phyloP scores from a whole-genome alignment of 768 basidiomycete genomes.

The Daedaleopsis sinensis region DNA sequence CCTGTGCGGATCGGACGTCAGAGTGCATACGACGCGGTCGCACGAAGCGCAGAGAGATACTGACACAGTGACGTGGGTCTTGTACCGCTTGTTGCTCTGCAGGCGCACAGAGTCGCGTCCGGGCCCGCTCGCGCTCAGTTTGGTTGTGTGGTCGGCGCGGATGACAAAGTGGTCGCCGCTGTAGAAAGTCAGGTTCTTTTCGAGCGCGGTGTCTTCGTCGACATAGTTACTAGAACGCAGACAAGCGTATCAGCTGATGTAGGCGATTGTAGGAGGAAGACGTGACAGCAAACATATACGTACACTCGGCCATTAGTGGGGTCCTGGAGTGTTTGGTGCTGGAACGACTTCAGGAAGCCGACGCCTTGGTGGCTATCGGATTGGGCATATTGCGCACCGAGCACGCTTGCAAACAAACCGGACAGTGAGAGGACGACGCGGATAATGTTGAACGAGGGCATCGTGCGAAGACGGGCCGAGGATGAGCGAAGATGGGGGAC shows the following conservation, averaged over 20 bases:
- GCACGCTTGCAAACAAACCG: slow-evolving; percentile 19
- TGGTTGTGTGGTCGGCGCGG: slow-evolving; percentile 55
- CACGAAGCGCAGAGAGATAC: slow-evolving; percentile 18
- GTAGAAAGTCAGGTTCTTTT: slow-evolving; percentile 60
- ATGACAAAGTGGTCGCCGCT: slow-evolving; percentile 55
- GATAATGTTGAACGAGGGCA: too few species aligned
- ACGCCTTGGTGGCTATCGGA: slow-evolving; percentile 48
- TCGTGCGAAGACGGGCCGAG: too few species aligned
- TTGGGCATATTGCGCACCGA: slow-evolving; percentile 48
- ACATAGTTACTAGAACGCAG: slow-evolving; percentile 43
- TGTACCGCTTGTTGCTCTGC: slow-evolving; percentile 53
- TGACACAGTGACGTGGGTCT: slow-evolving; percentile 56
- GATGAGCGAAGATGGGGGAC: too few species aligned
- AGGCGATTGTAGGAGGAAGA: too few species aligned
- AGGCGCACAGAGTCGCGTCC: slow-evolving; percentile 65
- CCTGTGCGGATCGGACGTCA: slow-evolving; percentile 30
- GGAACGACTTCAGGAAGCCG: slow-evolving; percentile 55
- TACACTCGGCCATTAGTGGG: slow-evolving; percentile 73
- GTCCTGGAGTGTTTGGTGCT: slow-evolving; percentile 53
- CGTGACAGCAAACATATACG: slow-evolving; percentile 16
- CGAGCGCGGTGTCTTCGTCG: slow-evolving; percentile 47
- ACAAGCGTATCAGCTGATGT: too few species aligned
- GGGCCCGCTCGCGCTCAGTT: slow-evolving; percentile 47
- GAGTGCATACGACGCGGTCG: not conserved
- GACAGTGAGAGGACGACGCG: slow-evolving; percentile 3